These are phyloP conservation scores for Coix lacrymajobi DNA, from an alignment of 176 grass and related monocot species.

Conservation along the genomic window DNA sequence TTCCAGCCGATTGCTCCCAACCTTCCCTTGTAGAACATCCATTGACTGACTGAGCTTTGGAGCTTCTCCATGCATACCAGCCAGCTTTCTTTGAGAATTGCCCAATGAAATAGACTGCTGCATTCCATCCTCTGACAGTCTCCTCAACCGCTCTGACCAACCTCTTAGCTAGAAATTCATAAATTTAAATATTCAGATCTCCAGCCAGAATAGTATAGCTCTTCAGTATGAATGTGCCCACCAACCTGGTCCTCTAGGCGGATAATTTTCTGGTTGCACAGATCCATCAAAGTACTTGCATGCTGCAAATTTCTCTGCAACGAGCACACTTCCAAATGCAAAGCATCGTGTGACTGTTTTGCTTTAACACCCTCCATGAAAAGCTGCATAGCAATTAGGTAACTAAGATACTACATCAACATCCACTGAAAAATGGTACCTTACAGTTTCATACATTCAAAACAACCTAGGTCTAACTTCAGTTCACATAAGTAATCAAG, in stretches of 20 bases:
- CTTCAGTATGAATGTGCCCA: constrained; percentile 3
- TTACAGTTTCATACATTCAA: neutral
- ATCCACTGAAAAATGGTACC: neutral
- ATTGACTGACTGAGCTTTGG: constrained; percentile 45
- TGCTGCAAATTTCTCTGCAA: constrained; percentile 62
- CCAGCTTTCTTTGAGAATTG: constrained; percentile 55
- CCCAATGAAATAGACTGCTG: constrained; percentile 41
- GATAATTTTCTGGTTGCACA: constrained; percentile 50
- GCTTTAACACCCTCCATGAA: constrained; percentile 73
- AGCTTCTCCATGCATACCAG: constrained; percentile 45
- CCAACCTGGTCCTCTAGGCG: constrained; percentile 71
- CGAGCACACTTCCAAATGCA: constrained; percentile 43
- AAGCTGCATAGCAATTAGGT: constrained; percentile 52
- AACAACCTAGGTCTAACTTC: neutral
- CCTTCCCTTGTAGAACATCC: constrained; percentile 44
- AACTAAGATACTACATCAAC: neutral
- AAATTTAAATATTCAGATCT: constrained; percentile 19
- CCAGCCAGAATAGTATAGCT: neutral
- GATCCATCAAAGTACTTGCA: constrained; percentile 55
- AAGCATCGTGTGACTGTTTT: constrained; percentile 47
- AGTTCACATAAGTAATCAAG: neutral
- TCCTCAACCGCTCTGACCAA: constrained; percentile 56
- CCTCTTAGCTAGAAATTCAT: constrained; percentile 54
- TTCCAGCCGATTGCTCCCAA: constrained; percentile 50
- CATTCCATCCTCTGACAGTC: constrained; percentile 54